Base-by-base conservation (phyloP, 805 yeast species). In the Nakazawaea laoshanensis region DNA sequence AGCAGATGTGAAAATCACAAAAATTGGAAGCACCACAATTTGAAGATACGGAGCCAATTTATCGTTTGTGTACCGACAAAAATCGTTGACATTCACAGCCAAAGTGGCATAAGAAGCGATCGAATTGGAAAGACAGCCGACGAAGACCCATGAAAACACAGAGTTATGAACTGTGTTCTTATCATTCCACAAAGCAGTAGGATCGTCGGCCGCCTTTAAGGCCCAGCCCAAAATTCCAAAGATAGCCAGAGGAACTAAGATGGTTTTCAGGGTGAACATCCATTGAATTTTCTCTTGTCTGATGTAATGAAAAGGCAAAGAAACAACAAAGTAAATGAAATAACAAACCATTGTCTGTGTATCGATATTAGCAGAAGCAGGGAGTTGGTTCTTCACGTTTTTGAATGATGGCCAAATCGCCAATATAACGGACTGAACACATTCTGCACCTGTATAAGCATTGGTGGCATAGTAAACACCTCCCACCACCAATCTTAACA, bases 41-140 rank as follows among this genome's bases (percentile, higher is more conserved):
- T 53, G 57, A 19, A 56, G 44, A n/a, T 49, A 44, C 32, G 52
- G 62, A 23, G 50, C 52, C 33, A 48, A 44, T 24, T 43, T 43
- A 35, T 52, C 50, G 28, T 49, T 52, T 24, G 58, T 46, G 38
- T 57, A 59, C 40, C 63, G 49, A 3, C 62, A 57, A 42, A 59
- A 59, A 41, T 58, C 65, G n/a, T 53, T 43, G 32, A 55, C 53
- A 37, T 59, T 59, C n/a, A 56, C 41, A 4, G 58, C 56, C 45
- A 59, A 39, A 3, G 63, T 59, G 8, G 61, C 59, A 45, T 49
- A 47, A 21, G 61, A 55, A 22, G 55, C 59, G 42, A 57, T 49
- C 12, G 55, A 47, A 8, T 55, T 44, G 32, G 49, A 44, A 24
- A 54, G 42, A 31, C 54, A 37, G 5, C 38, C 38, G 29, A 50